Conservation (phyloP, 2,329 filamentous ascomycete genomes). For the Coleophoma crateriformis region DNA sequence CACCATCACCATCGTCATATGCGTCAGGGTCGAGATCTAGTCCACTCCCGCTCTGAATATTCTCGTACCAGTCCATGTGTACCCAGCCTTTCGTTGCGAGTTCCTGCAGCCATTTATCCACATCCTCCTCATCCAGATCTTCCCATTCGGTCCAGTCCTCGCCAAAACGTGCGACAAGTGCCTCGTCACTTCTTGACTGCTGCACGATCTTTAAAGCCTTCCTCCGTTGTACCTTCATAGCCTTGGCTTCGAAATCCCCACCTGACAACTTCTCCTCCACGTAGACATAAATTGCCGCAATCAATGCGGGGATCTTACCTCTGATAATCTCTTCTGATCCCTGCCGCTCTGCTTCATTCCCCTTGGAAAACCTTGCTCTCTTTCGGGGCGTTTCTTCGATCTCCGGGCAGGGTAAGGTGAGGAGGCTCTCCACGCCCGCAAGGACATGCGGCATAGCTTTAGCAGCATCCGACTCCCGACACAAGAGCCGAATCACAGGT, state of each 20-base stretch:
- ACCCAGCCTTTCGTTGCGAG: conserved; percentile 44
- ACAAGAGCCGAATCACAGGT: conserved; percentile 60
- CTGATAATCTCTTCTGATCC: conserved; percentile 31
- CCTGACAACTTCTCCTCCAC: conserved; percentile 45
- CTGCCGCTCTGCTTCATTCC: neutral
- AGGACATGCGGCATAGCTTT: conserved; percentile 67
- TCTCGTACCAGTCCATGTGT: conserved; percentile 52
- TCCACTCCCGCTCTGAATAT: conserved; percentile 38
- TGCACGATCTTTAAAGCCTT: conserved; percentile 39
- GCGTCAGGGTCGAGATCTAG: too few species aligned
- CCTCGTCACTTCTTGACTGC: conserved; percentile 30
- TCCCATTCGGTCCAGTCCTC: conserved; percentile 49
- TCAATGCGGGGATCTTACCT: conserved; percentile 44
- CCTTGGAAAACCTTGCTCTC: conserved; percentile 7
- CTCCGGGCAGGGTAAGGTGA: conserved; percentile 26
- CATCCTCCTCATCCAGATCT: conserved; percentile 42
- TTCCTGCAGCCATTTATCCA: conserved; percentile 56
- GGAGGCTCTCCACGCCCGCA: conserved; percentile 57
- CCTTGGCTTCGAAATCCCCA: conserved; percentile 27
- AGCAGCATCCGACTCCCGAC: conserved; percentile 53
- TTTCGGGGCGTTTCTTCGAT: neutral
- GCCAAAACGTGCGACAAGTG: conserved; percentile 37
- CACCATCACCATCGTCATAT: conserved; percentile 19
- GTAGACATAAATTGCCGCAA: conserved; percentile 57
- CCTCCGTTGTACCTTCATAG: conserved; percentile 41